A percentile compares a stretch with the other conserved stretches of the same genome.
These are phyloP conservation scores for Silybum marianum DNA, from an alignment of 129 eudicot species.

Conservation along the genomic window DNA sequence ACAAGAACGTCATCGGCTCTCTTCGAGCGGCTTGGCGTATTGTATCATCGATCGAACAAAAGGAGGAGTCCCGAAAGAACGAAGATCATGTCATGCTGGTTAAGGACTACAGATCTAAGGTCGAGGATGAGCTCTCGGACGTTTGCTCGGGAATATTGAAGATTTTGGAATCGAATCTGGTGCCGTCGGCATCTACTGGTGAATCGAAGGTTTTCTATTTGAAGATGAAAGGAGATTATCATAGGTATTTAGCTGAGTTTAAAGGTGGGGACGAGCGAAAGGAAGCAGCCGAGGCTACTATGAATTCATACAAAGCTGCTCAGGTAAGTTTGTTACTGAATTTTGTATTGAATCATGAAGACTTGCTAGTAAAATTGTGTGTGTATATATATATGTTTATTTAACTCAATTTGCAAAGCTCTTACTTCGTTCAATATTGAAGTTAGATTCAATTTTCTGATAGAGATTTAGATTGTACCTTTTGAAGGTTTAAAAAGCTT, in stretches of 20 bases:
- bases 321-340: conserved; percentile 49
- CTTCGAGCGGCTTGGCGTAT: conserved; percentile 86
- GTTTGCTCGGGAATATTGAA: conserved; percentile 57
- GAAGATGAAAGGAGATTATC: conserved; percentile 89
- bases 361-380: background rate
- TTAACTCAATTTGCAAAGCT: background rate
- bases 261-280: conserved; percentile 61
- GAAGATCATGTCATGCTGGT: conserved; percentile 65
- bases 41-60: conserved; percentile 70
- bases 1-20: conserved; percentile 83
- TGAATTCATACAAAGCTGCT: conserved; percentile 78
- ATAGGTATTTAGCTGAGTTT: conserved; percentile 67
- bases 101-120: conserved; percentile 65
- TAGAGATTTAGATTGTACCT: background rate
- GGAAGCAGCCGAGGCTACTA: conserved; percentile 63
- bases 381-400: background rate
- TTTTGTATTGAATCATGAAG: background rate
- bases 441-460: background rate
- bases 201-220: conserved; percentile 72
- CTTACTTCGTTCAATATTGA: background rate
- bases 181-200: conserved; percentile 53
- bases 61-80: conserved; percentile 71
- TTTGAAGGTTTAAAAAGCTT: background rate
- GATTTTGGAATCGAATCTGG: conserved; percentile 48
- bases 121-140: conserved; percentile 51